Evolutionary conservation across 1,284 basidiomycete genomes (phyloP).

Genomic region (Cryptococcus sp.): DNA sequence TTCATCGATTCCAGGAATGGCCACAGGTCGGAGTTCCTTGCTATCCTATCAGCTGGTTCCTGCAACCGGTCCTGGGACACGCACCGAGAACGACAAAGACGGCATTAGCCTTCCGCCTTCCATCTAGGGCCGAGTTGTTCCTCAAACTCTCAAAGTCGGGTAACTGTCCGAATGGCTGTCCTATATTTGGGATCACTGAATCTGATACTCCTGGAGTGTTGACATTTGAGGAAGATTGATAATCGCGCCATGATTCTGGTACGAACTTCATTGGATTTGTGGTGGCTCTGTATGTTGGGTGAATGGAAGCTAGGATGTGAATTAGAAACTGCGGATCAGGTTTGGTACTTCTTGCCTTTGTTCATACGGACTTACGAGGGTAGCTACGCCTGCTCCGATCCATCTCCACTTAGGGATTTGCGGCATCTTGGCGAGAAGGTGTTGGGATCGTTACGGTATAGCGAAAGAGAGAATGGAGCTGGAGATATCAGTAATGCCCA

Average conservation of each 20-base stretch:
- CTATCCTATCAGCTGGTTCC: conserved; percentile 34
- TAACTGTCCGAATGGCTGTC: conserved; percentile 13
- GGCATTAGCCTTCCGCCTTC: conserved; percentile 66
- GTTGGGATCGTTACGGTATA: background rate
- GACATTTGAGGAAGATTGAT: conserved; percentile 4
- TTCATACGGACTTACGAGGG: conserved; percentile 26
- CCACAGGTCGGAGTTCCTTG: conserved; percentile 72
- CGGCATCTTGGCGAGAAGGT: conserved; percentile 22
- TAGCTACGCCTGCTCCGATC: conserved; percentile 32
- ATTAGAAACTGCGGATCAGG: conserved; percentile 24
- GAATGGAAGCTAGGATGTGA: conserved; percentile 42
- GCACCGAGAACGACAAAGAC: conserved; percentile 69
- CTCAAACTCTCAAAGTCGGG: conserved; percentile 21
- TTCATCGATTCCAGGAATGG: conserved; percentile 58
- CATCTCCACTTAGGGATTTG: conserved; percentile 43
- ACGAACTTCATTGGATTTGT: conserved; percentile 28
- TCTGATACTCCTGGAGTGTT: conserved; percentile 9
- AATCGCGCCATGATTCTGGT: conserved; percentile 13
- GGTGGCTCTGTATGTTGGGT: conserved; percentile 41
- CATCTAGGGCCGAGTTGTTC: conserved; percentile 22
- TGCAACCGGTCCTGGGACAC: conserved; percentile 1
- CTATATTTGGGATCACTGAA: conserved; percentile 20
- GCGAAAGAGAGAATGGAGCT: too few relatives aligned
- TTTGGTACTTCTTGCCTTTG: background rate
- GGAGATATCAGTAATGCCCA: too few relatives aligned